Conservation (phyloP, 495 filamentous ascomycete species). For the Penicillium arizonense region DNA sequence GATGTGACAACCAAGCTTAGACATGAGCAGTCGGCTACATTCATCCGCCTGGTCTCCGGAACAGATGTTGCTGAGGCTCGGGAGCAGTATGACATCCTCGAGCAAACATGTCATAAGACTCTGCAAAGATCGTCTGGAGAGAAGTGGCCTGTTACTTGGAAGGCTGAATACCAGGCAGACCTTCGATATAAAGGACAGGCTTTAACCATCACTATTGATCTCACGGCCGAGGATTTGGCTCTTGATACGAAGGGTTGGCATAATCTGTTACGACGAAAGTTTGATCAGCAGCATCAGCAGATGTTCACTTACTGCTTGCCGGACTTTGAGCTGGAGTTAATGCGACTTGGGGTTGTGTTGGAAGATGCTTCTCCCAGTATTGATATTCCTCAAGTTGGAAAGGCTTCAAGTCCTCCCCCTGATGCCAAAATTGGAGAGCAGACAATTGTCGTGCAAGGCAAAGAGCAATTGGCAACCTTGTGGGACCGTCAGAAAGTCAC, state of each 20-base stretch:
- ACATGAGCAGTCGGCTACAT: conserved; percentile 43
- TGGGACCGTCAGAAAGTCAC: conserved; percentile 46
- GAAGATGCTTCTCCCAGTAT: conserved; percentile 40
- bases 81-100: conserved; percentile 21
- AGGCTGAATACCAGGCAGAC: conserved; percentile 39
- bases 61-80: conserved; percentile 26
- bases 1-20: conserved; percentile 48
- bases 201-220: conserved; percentile 41
- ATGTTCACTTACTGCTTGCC: conserved; percentile 47
- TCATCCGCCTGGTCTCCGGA: conserved; percentile 35
- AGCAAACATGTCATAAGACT: conserved; percentile 17
- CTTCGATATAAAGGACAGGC: conserved; percentile 51
- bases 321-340: conserved; percentile 43
- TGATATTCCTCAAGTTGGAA: conserved; percentile 34
- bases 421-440: conserved; percentile 30
- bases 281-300: conserved; percentile 43
- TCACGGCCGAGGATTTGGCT: conserved; percentile 28
- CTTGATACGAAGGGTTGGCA: conserved; percentile 17
- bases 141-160: conserved; percentile 23
- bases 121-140: conserved; percentile 15
- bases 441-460: conserved; percentile 39
- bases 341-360: conserved; percentile 43
- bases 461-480: conserved; percentile 34
- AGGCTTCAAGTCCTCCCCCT: conserved; percentile 26
- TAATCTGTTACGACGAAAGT: conserved; percentile 30